Evolutionary conservation across 2,329 filamentous ascomycete species (phyloP), one percentile per base, ranked within the genome.

Genomic region (Diaporthe nobilis): DNA sequence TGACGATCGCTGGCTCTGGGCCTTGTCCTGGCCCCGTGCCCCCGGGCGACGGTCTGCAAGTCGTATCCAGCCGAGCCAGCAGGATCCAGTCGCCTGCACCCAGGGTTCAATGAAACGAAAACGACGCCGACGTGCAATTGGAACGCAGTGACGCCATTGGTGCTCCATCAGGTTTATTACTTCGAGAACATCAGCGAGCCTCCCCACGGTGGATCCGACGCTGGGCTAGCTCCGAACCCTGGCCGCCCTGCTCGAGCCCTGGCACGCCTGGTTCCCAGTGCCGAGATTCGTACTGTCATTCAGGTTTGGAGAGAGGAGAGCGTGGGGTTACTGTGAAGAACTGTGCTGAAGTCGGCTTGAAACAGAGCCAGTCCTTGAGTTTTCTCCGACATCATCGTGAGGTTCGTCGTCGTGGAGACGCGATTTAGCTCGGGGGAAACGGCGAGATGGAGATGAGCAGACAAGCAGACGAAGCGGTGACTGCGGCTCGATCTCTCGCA

Each of bases 331-430:
- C 37, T 44, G 37, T 28, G 37, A 47, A 13, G 47, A 49, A 25
- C 28, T 17, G 55, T 10, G 39, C 31, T 7, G n/a, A 22, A 53
- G 10, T 53, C 42, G n/a, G n/a, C 57, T n/a, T 72, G 28, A 31
- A 34, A 31, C 25, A 17, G 47, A 17, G 2, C 22, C 25, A 60
- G 31, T 44, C 22, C 39, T 51, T 42, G 42, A 58, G 12, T 20
- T 67, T 12, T 8, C 10, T 71, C 10, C 20, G 17, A 71, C 44
- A 57, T 57, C 17, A 75, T 39, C 57, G 37, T 44, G 25, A 60
- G 51, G 44, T 7, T 61, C 37, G 75, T 76, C 75, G 75, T 76
- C 75, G 72, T 75, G 75, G 73, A 75, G 74, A 72, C 72, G n/a
- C 6, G 49, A 70, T 28, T 31, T 55, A 70, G 68, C 57, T 31